phyloP scores from a whole-genome alignment of 352 stramenopile species.

The Achlya hypogyna region DNA sequence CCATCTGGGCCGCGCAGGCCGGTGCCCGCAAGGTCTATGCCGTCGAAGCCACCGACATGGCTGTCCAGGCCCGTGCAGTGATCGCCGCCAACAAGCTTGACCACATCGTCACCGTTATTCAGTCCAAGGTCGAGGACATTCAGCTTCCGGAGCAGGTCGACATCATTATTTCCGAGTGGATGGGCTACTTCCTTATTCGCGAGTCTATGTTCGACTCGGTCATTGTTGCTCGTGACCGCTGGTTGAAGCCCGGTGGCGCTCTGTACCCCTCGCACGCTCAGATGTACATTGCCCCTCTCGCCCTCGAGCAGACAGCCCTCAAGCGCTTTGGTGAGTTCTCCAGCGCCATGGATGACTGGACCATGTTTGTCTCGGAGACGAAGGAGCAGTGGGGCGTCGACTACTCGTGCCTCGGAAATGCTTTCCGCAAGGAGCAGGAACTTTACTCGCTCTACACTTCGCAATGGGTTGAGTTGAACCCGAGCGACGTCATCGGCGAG shows the following conservation, averaged over 20 bases:
- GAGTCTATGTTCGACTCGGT: constrained; percentile 99
- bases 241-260: constrained; percentile 91
- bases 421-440: constrained; percentile 82
- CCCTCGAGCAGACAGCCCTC: constrained; percentile 87
- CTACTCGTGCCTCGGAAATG: constrained; percentile 88
- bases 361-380: constrained; percentile 85
- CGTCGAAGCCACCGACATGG: constrained; percentile 97
- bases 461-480: constrained; percentile 67
- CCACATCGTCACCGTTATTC: constrained; percentile 97
- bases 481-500: constrained; percentile 73
- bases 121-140: constrained; percentile 97
- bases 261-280: constrained; percentile 98
- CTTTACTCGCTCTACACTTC: constrained; percentile 83
- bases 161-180: constrained; percentile 99
- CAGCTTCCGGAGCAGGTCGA: constrained; percentile 97
- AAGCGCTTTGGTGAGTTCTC: constrained; percentile 82
- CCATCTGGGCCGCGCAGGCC: constrained; percentile 97
- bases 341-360: constrained; percentile 76
- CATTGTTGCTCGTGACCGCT: constrained; percentile 93
- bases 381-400: constrained; percentile 94
- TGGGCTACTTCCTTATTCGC: constrained; percentile 98
- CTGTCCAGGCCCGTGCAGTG: constrained; percentile 91
- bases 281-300: constrained; percentile 97
- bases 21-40: constrained; percentile 98
- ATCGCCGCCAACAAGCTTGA: constrained; percentile 94